phyloP scores from a whole-genome alignment of 805 yeast species.

The Metschnikowia dekortorum region DNA sequence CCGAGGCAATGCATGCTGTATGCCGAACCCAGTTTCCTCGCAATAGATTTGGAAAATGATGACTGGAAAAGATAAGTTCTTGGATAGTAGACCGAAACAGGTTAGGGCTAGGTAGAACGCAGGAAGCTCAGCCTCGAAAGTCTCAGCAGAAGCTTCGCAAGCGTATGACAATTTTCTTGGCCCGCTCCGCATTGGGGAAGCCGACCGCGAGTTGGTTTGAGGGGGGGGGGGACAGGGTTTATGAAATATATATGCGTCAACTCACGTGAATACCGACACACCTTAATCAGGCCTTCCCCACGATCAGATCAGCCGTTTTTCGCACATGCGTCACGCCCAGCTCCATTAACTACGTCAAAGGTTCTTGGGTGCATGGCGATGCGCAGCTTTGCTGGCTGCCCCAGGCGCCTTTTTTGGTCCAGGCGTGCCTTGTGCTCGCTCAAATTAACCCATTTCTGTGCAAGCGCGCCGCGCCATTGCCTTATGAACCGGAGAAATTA shows the following conservation, averaged over 20 bases:
- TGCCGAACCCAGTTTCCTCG: too few species aligned
- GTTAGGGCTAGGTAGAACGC: neutral
- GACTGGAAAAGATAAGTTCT: neutral
- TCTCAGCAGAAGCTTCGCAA: neutral
- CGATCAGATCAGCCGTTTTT: neutral
- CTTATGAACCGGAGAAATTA: neutral
- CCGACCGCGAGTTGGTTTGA: too few species aligned
- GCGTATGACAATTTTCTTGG: neutral
- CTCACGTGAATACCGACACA: too few species aligned
- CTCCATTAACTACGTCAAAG: neutral
- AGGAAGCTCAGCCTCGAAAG: neutral
- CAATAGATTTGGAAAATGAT: too few species aligned
- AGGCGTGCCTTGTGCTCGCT: neutral
- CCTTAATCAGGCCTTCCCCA: neutral
- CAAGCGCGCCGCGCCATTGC: constrained; percentile 1
- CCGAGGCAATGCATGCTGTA: too few species aligned
- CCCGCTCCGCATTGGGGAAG: neutral
- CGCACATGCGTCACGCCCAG: neutral
- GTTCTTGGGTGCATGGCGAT: neutral
- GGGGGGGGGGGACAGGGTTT: neutral
- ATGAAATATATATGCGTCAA: neutral
- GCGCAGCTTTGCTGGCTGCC: neutral
- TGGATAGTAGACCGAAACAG: neutral
- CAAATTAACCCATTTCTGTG: neutral
- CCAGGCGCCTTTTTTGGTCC: neutral